phyloP scores from a whole-genome alignment of 2,329 filamentous ascomycete species.

The Gnomoniopsis smithogilvyi region DNA sequence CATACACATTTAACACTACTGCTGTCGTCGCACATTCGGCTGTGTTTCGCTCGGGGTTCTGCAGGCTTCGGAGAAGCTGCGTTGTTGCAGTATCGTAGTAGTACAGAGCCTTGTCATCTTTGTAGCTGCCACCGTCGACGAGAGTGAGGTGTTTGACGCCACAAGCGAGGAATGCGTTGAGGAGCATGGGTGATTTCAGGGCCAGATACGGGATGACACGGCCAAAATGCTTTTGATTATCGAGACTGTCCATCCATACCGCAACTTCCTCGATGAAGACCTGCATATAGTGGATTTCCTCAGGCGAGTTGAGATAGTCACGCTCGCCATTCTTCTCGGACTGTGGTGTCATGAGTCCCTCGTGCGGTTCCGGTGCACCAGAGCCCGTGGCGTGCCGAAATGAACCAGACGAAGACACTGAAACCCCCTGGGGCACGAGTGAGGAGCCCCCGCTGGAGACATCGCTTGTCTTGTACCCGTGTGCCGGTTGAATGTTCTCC shows the following conservation, averaged over 20 bases:
- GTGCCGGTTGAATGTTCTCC: slow-evolving; percentile 22
- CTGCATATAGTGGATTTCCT: slow-evolving; percentile 87
- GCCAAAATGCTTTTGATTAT: slow-evolving; percentile 82
- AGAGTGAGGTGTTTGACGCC: slow-evolving; percentile 78
- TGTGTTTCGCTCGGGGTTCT: slow-evolving; percentile 81
- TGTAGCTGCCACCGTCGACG: slow-evolving; percentile 61
- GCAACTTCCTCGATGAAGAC: slow-evolving; percentile 89
- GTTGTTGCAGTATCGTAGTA: slow-evolving; percentile 87
- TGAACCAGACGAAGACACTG: slow-evolving; percentile 27
- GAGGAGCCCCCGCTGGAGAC: slow-evolving; percentile 37
- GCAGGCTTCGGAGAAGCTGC: slow-evolving; percentile 70
- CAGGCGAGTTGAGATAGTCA: slow-evolving; percentile 67
- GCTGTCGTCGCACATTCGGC: slow-evolving; percentile 84
- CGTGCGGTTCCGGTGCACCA: slow-evolving; percentile 32
- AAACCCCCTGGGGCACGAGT: slow-evolving; percentile 31
- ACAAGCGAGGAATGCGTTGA: slow-evolving; percentile 86
- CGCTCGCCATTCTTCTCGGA: slow-evolving; percentile 41
- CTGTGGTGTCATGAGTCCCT: slow-evolving; percentile 37
- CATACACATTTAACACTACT: slow-evolving; percentile 86
- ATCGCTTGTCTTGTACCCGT: slow-evolving; percentile 32
- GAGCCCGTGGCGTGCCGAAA: slow-evolving; percentile 23
- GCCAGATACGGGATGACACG: slow-evolving; percentile 79
- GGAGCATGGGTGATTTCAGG: slow-evolving; percentile 78
- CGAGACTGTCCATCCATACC: slow-evolving; percentile 91
- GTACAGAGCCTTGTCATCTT: slow-evolving; percentile 72